These are phyloP conservation scores for Musa itinerans DNA, from an alignment of 176 grass and related monocot genomes.

Conservation along the genomic window DNA sequence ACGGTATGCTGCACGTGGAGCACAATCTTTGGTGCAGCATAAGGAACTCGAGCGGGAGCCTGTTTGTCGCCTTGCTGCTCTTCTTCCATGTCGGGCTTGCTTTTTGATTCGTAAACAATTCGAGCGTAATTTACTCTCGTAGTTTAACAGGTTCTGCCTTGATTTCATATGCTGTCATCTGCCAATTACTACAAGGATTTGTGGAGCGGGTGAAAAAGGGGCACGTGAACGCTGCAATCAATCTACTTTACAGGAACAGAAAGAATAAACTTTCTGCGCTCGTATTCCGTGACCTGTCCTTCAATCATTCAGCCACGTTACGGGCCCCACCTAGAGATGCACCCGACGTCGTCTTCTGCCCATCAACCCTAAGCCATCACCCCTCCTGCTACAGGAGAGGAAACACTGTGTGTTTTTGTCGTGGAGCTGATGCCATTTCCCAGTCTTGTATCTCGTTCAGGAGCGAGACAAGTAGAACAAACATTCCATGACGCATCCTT, in stretches of 20 bases:
- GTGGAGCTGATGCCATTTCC: conserved; percentile 7
- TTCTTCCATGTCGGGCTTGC: no score
- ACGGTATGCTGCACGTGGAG: no score
- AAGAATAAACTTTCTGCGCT: not conserved
- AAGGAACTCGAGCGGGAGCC: no score
- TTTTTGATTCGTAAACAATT: no score
- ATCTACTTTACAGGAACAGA: not conserved
- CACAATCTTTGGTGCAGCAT: no score
- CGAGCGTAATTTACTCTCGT: no score
- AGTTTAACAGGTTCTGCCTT: no score
- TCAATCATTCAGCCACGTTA: not conserved
- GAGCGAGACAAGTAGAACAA: conserved; percentile 18
- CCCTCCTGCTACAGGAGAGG: not conserved
- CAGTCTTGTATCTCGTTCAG: not conserved
- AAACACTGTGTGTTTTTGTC: not conserved
- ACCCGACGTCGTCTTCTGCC: not conserved
- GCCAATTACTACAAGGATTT: no score
- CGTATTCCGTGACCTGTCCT: not conserved
- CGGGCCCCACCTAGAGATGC: not conserved
- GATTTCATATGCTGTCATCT: no score
- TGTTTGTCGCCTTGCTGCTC: no score
- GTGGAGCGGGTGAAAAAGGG: not conserved
- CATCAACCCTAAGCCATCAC: no score
- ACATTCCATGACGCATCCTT: conserved; percentile 20
- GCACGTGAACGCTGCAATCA: not conserved